Percentiles rank a stretch among this genome's conserved stretches.
Evolutionary conservation across 2,329 filamentous ascomycete genomes (phyloP).

Genomic region (Fusarium nygamai): DNA sequence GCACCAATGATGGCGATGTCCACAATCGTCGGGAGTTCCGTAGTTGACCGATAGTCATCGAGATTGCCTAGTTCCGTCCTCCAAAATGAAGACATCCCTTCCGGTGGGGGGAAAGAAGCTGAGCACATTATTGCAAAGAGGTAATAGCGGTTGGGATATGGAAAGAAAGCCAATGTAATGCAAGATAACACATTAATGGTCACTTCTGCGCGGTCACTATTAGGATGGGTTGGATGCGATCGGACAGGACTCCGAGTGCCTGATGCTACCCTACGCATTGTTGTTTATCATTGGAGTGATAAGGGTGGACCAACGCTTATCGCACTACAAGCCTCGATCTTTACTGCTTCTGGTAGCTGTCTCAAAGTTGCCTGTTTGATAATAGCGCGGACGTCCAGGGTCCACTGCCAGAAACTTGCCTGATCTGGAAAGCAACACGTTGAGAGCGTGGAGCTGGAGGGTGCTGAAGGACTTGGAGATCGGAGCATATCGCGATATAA

Average conservation of each 20-base stretch:
- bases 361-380: background rate
- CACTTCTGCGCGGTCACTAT: accelerated
- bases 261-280: background rate
- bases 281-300: background rate
- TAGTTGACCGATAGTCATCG: background rate
- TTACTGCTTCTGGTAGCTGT: background rate
- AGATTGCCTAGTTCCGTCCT: background rate
- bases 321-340: accelerated
- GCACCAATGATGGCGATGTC: background rate
- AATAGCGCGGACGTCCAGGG: background rate
- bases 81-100: background rate
- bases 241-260: accelerated
- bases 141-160: accelerated
- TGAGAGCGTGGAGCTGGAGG: background rate
- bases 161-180: background rate
- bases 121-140: background rate
- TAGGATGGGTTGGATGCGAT: background rate
- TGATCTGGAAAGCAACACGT: background rate
- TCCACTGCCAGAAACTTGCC: background rate
- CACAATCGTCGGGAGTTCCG: accelerated
- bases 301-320: background rate
- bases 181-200: background rate
- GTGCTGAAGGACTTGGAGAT: background rate
- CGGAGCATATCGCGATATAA: background rate
- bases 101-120: accelerated